phyloP scores from a whole-genome alignment of 1,139 yeast genomes.

The Williopsis jadinii region DNA sequence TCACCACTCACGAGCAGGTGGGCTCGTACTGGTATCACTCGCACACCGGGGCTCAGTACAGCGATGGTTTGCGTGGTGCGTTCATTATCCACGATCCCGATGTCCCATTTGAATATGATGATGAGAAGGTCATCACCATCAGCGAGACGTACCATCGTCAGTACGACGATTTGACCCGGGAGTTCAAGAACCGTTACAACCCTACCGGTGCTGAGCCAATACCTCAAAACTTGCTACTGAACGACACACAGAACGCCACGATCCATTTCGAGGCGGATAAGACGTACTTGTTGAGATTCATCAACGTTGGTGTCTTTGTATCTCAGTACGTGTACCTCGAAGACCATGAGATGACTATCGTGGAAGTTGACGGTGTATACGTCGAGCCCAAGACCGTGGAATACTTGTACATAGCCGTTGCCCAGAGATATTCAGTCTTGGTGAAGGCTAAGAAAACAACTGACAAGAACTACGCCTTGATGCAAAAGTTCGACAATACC shows the following conservation, averaged over 20 bases:
- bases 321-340: conserved; percentile 65
- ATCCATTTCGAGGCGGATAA: conserved; percentile 52
- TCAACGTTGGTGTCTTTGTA: conserved; percentile 64
- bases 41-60: conserved; percentile 70
- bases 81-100: conserved; percentile 57
- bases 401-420: conserved; percentile 57
- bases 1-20: conserved; percentile 55
- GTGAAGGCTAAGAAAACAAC: conserved; percentile 42
- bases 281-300: conserved; percentile 56
- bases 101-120: conserved; percentile 51
- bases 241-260: conserved; percentile 54
- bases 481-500: conserved; percentile 52
- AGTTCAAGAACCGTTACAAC: conserved; percentile 54
- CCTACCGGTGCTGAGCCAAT: conserved; percentile 85
- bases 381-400: conserved; percentile 53
- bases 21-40: conserved; percentile 84
- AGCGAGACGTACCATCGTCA: conserved; percentile 58
- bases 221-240: conserved; percentile 59
- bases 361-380: conserved; percentile 68
- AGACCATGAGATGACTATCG: conserved; percentile 59
- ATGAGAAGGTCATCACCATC: conserved; percentile 49
- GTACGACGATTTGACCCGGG: conserved; percentile 35
- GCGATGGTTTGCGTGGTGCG: conserved; percentile 74
- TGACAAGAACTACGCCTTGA: conserved; percentile 49
- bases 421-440: conserved; percentile 63